phyloP scores from a whole-genome alignment of 192 early-diverging fungal genomes.

The Umbelopsis sp. region DNA sequence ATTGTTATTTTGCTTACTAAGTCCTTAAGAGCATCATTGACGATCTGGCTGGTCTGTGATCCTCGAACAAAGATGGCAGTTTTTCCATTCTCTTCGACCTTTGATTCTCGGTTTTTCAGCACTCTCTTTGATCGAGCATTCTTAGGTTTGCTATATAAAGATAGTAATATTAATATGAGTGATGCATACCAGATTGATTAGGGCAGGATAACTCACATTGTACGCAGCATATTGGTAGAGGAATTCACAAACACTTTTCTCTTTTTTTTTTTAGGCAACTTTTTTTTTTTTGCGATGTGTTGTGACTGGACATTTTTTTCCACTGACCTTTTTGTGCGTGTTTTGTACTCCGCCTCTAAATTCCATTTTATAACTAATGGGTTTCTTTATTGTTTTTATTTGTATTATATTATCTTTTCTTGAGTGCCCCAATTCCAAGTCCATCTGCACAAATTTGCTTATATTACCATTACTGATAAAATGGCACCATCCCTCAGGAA shows the following conservation, averaged over 20 bases:
- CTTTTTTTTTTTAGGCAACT: neutral
- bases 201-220: conserved; percentile 23
- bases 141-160: conserved; percentile 75
- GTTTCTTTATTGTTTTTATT: too few species aligned
- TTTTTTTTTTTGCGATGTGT: too few species aligned
- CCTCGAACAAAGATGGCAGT: conserved; percentile 88
- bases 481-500: neutral
- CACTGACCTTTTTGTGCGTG: too few species aligned
- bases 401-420: too few species aligned
- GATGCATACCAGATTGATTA: neutral
- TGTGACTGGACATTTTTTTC: too few species aligned
- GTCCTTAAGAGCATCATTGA: conserved; percentile 85
- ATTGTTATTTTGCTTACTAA: conserved; percentile 56
- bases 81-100: conserved; percentile 90
- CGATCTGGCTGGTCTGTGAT: conserved; percentile 81
- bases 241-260: conserved; percentile 7
- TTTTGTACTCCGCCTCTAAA: too few species aligned
- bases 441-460: too few species aligned
- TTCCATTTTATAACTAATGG: too few species aligned
- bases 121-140: conserved; percentile 88
- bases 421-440: too few species aligned
- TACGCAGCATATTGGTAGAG: conserved; percentile 31
- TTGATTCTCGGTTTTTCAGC: conserved; percentile 85
- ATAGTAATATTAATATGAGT: neutral
- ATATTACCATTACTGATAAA: neutral